Base-by-base conservation (phyloP, 495 filamentous ascomycete species). In the Penicillium desertorum region DNA sequence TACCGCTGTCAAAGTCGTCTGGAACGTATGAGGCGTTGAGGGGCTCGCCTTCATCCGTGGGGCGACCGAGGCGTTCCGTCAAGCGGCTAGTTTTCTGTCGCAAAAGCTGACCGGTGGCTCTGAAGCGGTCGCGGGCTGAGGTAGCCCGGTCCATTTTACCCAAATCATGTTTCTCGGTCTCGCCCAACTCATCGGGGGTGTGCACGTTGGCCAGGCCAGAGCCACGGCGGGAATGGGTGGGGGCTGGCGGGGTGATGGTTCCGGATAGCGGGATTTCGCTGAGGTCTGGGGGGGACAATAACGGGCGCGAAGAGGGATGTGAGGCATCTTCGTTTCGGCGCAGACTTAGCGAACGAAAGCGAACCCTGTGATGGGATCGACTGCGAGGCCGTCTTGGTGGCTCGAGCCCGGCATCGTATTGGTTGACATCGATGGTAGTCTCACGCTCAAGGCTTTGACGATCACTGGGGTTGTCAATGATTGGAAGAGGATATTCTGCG, bases 41-140 rank as follows among this genome's bases (percentile, higher is more conserved):
- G 8, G 68, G 63, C 54, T 74, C 75, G 17, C 73, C 75, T 12
- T 75, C 75, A 37, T 77, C 73, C 11, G 58, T 41, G 2, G 72
- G 68, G 20, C 75, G 73, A 57, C 75, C 73, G n/a, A 77, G 68
- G 10, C 71, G 67, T 50, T 77, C 73, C 0, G 63, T 64, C 27
- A 75, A 59, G 2, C 56, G 58, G 17, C 60, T 51, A 0, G 75
- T 77, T 57, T 73, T 75, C 54, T 74, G 59, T 4, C 72, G 70
- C 16, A 77, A 51, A 6, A 77, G 20, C 30, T 77, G 58, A 36
- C 75, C 66, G 16, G 73, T 73, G 41, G 66, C 60, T 39, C 51
- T 68, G 39, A 70, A 72, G 14, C 73, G 70, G 14, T 71, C 64
- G 25, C 58, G 59, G 3, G 66, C 58, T 0, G 72, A 70, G 12